Evolutionary conservation across 345 rosid species (phyloP), one percentile per base, ranked within the genome.

Genomic region (Syzygium oleosum): DNA sequence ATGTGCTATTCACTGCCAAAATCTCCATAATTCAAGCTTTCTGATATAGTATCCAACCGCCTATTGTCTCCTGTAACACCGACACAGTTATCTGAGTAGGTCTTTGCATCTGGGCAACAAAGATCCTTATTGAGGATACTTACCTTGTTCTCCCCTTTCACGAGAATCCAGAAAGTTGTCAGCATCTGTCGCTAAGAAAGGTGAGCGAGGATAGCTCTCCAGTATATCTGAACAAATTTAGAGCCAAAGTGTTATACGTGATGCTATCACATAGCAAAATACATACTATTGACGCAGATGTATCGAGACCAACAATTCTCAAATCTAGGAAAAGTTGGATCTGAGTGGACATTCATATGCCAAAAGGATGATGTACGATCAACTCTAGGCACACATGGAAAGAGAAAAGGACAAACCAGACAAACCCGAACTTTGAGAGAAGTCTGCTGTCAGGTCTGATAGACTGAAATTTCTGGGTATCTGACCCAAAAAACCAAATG

Each of bases 381-480:
- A 29, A 77, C 21, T 88, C 41, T 25, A 53, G 38, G 53, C 29
- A 53, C 38, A 46, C 9, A 61, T 29, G 80, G 25, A 46, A 55
- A 41, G 27, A 87, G 61, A 52, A 68, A 22, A 34, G 25, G 53
- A 43, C 31, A 86, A 53, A 46, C 55, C 29, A 27, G 88, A 88
- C 85, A 88, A 87, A 98, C 99, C 99, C 93, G 99, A 94, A 93
- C 97, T 96, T 88, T 96, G 98, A 34, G 96, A 90, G 90, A 94
- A 98, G 87, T 96, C 97, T 31, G 98, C 98, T 4, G 99, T 92
- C 89, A 98, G 89, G 94, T 98, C 99, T 65, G 99, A 95, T 27
- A 98, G 96, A 91, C 99, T 98, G 93, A 98, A 96, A 92, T 87
- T 94, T 87, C 95, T 92, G 90, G 99, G 96, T 85, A 98, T 95